Percentiles rank a stretch among this genome's conserved stretches.
Conservation (phyloP, 2,329 filamentous ascomycete genomes). For the Bipolaris cookei region DNA sequence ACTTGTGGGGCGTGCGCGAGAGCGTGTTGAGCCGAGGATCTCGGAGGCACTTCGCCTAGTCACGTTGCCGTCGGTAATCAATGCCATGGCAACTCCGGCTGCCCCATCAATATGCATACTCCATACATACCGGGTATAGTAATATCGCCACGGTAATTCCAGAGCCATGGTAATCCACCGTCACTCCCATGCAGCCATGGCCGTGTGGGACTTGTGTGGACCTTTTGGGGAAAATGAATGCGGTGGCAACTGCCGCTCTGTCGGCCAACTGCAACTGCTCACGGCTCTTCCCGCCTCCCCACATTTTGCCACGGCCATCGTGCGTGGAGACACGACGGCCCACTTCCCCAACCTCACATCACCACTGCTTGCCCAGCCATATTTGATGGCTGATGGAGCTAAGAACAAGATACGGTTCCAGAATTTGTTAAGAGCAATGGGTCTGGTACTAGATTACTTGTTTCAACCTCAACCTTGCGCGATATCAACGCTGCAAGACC, state of each 20-base stretch:
- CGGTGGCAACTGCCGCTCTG: not conserved
- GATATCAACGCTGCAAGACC: not conserved
- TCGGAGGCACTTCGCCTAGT: constrained; percentile 15
- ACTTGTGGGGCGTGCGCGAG: constrained; percentile 22
- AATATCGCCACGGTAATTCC: not conserved
- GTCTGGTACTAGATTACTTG: not conserved
- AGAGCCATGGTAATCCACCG: too few species aligned
- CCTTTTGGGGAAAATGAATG: not conserved
- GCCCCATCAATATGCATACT: not conserved
- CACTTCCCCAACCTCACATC: constrained; percentile 6
- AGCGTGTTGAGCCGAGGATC: constrained; percentile 17
- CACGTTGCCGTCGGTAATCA: constrained; percentile 18
- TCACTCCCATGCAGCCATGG: too few species aligned
- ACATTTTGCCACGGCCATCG: constrained; percentile 4
- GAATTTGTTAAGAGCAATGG: not conserved
- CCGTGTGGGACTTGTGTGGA: not conserved
- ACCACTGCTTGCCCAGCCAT: not conserved
- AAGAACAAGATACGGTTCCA: not conserved
- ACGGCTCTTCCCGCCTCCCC: constrained; percentile 3
- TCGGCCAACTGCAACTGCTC: not conserved
- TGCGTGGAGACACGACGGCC: not conserved
- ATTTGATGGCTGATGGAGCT: not conserved
- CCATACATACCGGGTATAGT: not conserved
- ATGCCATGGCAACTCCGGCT: constrained; percentile 1
- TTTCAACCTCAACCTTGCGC: constrained; percentile 1